Evolutionary conservation across 306 rosid species (phyloP).

Genomic region (Pyrus communis): DNA sequence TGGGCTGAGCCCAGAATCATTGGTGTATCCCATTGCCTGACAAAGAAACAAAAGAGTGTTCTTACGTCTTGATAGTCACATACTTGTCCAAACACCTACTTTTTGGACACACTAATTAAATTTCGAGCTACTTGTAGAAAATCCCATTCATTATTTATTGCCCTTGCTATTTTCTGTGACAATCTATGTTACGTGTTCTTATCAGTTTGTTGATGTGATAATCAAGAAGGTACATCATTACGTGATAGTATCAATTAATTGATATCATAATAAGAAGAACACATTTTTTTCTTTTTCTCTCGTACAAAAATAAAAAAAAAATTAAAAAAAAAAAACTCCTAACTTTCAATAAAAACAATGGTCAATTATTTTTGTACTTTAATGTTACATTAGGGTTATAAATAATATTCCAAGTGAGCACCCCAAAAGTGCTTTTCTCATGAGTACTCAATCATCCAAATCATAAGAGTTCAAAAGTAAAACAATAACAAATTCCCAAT

Average conservation of each 20-base stretch:
- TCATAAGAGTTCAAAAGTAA: constrained; percentile 2
- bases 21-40: constrained; percentile 22
- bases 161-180: too few species aligned
- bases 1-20: constrained; percentile 20
- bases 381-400: background rate
- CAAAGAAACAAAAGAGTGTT: background rate
- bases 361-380: background rate
- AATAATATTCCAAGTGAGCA: background rate
- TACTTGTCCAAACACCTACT: background rate
- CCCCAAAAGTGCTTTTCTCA: constrained; percentile 6
- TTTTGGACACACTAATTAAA: too few species aligned
- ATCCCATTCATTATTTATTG: too few species aligned
- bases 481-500: constrained; percentile 10
- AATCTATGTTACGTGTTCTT: background rate
- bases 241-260: too few species aligned
- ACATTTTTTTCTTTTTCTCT: too few species aligned
- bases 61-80: too few species aligned
- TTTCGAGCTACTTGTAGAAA: too few species aligned
- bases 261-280: background rate
- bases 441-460: constrained; percentile 20
- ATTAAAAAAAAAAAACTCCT: background rate
- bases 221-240: too few species aligned
- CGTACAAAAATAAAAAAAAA: too few species aligned
- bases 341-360: background rate
- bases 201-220: background rate